Percentiles rank a stretch among this genome's conserved stretches.
Conservation (phyloP, 495 filamentous ascomycete genomes). For the Penicillium argentinense region DNA sequence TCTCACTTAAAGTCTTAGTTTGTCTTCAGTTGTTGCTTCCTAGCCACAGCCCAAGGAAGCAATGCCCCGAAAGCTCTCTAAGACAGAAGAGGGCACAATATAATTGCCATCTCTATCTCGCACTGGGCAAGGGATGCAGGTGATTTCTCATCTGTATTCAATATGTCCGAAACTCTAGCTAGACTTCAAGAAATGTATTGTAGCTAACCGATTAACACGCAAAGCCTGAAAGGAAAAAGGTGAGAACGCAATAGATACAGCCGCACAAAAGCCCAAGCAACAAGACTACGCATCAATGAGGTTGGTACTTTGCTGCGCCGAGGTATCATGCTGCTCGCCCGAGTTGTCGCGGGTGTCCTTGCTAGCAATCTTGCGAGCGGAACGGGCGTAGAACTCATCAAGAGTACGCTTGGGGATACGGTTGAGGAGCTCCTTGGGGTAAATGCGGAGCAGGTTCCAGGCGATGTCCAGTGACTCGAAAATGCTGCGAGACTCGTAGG, state of each 20-base stretch:
- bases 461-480: conserved; percentile 92
- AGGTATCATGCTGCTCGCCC: conserved; percentile 51
- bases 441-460: conserved; percentile 94
- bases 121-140: too few relatives aligned
- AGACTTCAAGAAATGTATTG: conserved; percentile 1
- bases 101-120: too few relatives aligned
- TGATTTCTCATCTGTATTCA: too few relatives aligned
- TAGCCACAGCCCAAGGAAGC: too few relatives aligned
- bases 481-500: conserved; percentile 89
- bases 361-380: conserved; percentile 50
- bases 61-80: too few relatives aligned
- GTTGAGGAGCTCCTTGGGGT: conserved; percentile 95
- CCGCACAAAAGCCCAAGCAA: conserved; percentile 11
- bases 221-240: conserved; percentile 8
- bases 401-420: conserved; percentile 93
- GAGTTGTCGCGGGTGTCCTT: conserved; percentile 75
- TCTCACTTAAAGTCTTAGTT: too few relatives aligned
- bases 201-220: conserved; percentile 5
- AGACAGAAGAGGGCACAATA: too few relatives aligned
- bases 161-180: background rate
- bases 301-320: conserved; percentile 51
- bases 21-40: too few relatives aligned
- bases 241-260: conserved; percentile 14
- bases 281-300: conserved; percentile 56
- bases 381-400: conserved; percentile 87